Conservation (phyloP, 1,139 yeast species). For the Candida sanyaensis region DNA sequence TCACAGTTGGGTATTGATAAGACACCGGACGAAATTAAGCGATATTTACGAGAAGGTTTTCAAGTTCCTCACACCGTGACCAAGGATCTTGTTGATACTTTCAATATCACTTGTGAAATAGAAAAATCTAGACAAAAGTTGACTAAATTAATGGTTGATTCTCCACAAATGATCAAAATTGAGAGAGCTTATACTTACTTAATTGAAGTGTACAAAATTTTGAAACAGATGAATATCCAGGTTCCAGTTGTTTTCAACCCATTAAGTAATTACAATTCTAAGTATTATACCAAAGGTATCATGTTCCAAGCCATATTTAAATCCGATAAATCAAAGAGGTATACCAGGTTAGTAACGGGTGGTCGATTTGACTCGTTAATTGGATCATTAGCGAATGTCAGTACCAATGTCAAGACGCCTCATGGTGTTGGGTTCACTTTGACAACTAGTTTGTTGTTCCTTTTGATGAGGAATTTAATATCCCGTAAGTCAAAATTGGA, state of each 20-base stretch:
- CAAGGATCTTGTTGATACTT: conserved; percentile 71
- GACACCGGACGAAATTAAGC: conserved; percentile 63
- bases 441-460: conserved; percentile 41
- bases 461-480: conserved; percentile 40
- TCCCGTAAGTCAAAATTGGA: conserved; percentile 27
- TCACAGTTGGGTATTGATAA: conserved; percentile 78
- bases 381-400: conserved; percentile 53
- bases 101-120: conserved; percentile 72
- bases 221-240: conserved; percentile 54
- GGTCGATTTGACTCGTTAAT: conserved; percentile 85
- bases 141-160: conserved; percentile 71
- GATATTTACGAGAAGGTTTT: conserved; percentile 66
- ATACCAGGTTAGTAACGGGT: conserved; percentile 75
- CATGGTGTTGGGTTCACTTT: conserved; percentile 86
- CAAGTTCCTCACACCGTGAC: conserved; percentile 79
- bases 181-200: conserved; percentile 66
- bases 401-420: conserved; percentile 28
- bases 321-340: conserved; percentile 40
- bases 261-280: conserved; percentile 76
- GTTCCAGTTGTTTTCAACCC: conserved; percentile 56
- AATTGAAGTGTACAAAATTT: conserved; percentile 52
- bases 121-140: conserved; percentile 64
- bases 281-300: conserved; percentile 75
- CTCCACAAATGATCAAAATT: conserved; percentile 61
- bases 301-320: conserved; percentile 87